Evolutionary conservation across 805 yeast species (phyloP).

Genomic region (Teunomyces panamensis): DNA sequence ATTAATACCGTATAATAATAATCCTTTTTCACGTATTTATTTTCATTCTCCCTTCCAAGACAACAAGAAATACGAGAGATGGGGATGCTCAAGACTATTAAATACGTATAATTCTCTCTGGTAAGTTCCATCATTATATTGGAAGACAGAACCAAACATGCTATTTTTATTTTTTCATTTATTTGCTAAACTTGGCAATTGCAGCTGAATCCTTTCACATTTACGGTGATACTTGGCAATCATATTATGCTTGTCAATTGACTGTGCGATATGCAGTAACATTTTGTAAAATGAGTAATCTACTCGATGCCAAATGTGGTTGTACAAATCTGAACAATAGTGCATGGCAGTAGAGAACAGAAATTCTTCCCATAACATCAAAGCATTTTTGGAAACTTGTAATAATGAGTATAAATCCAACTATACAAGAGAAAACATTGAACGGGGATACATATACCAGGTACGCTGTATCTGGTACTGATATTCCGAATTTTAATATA

Average conservation of each 20-base stretch:
- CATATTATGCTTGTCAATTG: neutral
- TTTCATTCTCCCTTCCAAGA: neutral
- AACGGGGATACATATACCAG: neutral
- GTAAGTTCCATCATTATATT: too few species aligned
- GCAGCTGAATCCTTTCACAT: neutral
- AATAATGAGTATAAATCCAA: constrained; percentile 11
- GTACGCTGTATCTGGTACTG: neutral
- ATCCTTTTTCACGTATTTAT: neutral
- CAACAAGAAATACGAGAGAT: neutral
- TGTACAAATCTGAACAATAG: constrained; percentile 23
- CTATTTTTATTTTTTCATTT: neutral
- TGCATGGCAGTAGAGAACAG: constrained; percentile 15
- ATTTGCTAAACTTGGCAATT: neutral
- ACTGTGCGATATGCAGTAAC: constrained; percentile 4
- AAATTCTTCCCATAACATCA: neutral
- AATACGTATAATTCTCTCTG: too few species aligned
- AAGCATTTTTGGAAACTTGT: neutral
- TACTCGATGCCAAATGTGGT: constrained; percentile 12
- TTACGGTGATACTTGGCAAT: neutral
- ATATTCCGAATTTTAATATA: neutral
- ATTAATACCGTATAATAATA: neutral
- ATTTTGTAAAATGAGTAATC: constrained; percentile 4
- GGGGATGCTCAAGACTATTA: too few species aligned
- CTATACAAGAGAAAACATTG: constrained; percentile 14
- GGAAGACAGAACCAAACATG: neutral